These are phyloP conservation scores for Podila epigama DNA, from an alignment of 192 early-diverging fungal genomes.

Conservation along the genomic window DNA sequence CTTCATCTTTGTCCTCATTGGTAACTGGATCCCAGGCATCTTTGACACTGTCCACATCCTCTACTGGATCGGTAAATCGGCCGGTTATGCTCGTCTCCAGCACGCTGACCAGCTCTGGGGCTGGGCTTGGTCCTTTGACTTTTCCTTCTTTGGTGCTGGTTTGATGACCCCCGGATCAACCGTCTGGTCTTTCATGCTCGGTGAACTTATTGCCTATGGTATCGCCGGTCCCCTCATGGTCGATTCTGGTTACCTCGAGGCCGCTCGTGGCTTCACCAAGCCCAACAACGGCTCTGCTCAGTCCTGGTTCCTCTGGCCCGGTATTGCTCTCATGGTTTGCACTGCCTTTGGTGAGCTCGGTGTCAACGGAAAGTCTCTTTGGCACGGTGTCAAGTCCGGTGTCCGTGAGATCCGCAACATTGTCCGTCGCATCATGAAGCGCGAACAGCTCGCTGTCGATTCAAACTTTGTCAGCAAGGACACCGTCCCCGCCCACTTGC, in stretches of 20 bases:
- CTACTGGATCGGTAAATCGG: slow-evolving; percentile 58
- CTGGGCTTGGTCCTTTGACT: slow-evolving; percentile 59
- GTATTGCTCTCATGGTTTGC: slow-evolving; percentile 71
- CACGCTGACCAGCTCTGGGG: slow-evolving; percentile 57
- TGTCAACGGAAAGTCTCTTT: slow-evolving; percentile 59
- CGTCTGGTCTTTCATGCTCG: slow-evolving; percentile 61
- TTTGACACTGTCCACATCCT: slow-evolving; percentile 55
- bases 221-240: slow-evolving; percentile 66
- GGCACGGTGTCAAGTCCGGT: slow-evolving; percentile 55
- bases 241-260: slow-evolving; percentile 38
- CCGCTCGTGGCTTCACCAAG: slow-evolving; percentile 39
- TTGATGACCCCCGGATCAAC: slow-evolving; percentile 65
- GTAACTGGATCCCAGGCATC: slow-evolving; percentile 54
- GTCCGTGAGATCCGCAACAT: slow-evolving; percentile 22
- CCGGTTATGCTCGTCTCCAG: slow-evolving; percentile 45
- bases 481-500: slow-evolving; percentile 45
- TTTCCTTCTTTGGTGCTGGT: slow-evolving; percentile 71
- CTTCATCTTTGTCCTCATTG: slow-evolving; percentile 56
- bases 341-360: slow-evolving; percentile 67
- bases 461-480: slow-evolving; percentile 51
- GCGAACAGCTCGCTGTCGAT: slow-evolving; percentile 7
- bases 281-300: slow-evolving; percentile 53
- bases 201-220: slow-evolving; percentile 61
- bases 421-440: slow-evolving; percentile 21
- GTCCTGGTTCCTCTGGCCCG: slow-evolving; percentile 76